These are phyloP conservation scores for Bondarzewia mesenterica DNA, from an alignment of 1,284 basidiomycete species.

Conservation along the genomic window DNA sequence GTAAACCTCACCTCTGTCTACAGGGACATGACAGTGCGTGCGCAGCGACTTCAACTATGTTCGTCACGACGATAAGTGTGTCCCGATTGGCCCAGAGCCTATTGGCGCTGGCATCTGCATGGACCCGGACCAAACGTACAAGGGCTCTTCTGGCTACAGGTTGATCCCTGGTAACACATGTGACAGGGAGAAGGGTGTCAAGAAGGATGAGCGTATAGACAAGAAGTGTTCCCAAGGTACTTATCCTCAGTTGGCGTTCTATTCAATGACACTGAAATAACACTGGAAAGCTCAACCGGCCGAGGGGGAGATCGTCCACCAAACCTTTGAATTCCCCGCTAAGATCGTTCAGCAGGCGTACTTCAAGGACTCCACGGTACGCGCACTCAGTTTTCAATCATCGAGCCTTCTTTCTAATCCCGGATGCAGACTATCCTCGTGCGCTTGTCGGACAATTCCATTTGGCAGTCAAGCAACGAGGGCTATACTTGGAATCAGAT, in stretches of 20 bases:
- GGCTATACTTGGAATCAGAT: slow-evolving; percentile 85
- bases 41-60: slow-evolving; percentile 84
- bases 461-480: slow-evolving; percentile 95
- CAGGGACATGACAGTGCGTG: slow-evolving; percentile 1
- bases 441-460: slow-evolving; percentile 65
- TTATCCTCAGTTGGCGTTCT: too few relatives aligned
- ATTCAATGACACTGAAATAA: not conserved
- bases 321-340: slow-evolving; percentile 70
- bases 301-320: slow-evolving; percentile 67
- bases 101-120: slow-evolving; percentile 76
- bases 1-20: slow-evolving; percentile 15
- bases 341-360: slow-evolving; percentile 76
- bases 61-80: slow-evolving; percentile 64
- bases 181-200: slow-evolving; percentile 39
- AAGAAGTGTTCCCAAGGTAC: slow-evolving; percentile 73
- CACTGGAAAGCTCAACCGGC: slow-evolving; percentile 52
- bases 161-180: slow-evolving; percentile 94
- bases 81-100: slow-evolving; percentile 77
- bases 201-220: slow-evolving; percentile 63
- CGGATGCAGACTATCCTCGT: slow-evolving; percentile 71
- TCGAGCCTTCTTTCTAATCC: not conserved
- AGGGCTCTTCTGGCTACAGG: slow-evolving; percentile 88
- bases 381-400: slow-evolving; percentile 12
- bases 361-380: slow-evolving; percentile 67
- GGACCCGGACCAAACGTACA: slow-evolving; percentile 56